phyloP scores from a whole-genome alignment of 805 yeast genomes.

The Teunomyces atbi region DNA sequence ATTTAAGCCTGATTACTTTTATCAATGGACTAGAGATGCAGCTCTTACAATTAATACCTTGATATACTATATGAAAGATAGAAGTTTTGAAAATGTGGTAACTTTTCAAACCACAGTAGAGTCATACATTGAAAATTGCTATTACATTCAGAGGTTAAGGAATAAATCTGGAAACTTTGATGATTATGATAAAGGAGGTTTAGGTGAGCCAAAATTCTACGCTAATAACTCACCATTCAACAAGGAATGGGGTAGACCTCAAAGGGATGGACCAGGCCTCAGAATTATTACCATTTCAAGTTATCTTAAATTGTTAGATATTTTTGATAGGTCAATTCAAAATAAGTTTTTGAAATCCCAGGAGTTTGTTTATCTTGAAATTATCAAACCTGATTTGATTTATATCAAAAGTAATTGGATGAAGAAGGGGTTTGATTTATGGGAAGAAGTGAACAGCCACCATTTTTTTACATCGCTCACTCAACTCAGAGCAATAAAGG shows the following conservation, averaged over 20 bases:
- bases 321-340: slow-evolving; percentile 21
- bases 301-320: slow-evolving; percentile 47
- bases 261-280: slow-evolving; percentile 91
- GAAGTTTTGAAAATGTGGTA: slow-evolving; percentile 15
- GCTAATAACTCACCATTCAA: slow-evolving; percentile 63
- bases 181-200: slow-evolving; percentile 43
- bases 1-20: slow-evolving; percentile 72
- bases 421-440: slow-evolving; percentile 71
- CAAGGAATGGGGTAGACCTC: slow-evolving; percentile 90
- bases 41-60: slow-evolving; percentile 76
- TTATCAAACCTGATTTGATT: slow-evolving; percentile 67
- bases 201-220: slow-evolving; percentile 90
- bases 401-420: slow-evolving; percentile 66
- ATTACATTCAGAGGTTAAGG: slow-evolving; percentile 57
- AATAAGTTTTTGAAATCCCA: slow-evolving; percentile 28
- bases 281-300: slow-evolving; percentile 63
- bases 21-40: slow-evolving; percentile 88
- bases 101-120: slow-evolving; percentile 40
- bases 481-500: slow-evolving; percentile 65
- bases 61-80: slow-evolving; percentile 52
- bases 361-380: slow-evolving; percentile 46
- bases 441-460: slow-evolving; percentile 81
- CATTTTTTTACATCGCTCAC: slow-evolving; percentile 80
- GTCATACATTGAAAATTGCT: slow-evolving; percentile 60
- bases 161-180: slow-evolving; percentile 69